phyloP scores from a whole-genome alignment of 2,329 filamentous ascomycete species.

The Alternaria arborescens region DNA sequence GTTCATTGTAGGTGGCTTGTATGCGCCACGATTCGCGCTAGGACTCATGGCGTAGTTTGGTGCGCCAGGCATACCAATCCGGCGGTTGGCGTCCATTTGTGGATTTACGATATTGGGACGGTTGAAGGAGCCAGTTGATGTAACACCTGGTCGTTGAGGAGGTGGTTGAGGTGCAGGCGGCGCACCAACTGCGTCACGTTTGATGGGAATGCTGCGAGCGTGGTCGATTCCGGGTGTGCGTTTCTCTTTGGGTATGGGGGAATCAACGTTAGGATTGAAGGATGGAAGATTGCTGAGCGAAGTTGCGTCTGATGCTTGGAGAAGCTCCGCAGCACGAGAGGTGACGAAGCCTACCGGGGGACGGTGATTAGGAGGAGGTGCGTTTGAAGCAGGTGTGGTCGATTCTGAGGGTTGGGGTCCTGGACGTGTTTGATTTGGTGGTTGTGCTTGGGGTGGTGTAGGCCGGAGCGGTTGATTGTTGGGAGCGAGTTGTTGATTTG shows the following conservation, averaged over 20 bases:
- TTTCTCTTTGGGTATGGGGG: constrained; percentile 74
- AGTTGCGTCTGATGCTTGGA: constrained; percentile 48
- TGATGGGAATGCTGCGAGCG: constrained; percentile 75
- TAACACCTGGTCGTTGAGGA: constrained; percentile 20
- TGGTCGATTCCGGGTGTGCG: constrained; percentile 91
- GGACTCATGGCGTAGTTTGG: constrained; percentile 51
- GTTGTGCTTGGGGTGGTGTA: constrained; percentile 37
- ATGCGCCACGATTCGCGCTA: constrained; percentile 54
- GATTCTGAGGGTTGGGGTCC: constrained; percentile 21
- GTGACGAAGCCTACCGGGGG: constrained; percentile 57
- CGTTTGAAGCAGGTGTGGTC: constrained; percentile 22
- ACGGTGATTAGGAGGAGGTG: constrained; percentile 28
- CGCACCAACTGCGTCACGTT: constrained; percentile 54
- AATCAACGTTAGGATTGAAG: constrained; percentile 61
- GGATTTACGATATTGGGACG: constrained; percentile 59
- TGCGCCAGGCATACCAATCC: constrained; percentile 60
- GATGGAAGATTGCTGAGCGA: constrained; percentile 46
- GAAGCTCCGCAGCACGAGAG: constrained; percentile 54
- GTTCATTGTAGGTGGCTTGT: constrained; percentile 54
- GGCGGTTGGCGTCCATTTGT: constrained; percentile 55
- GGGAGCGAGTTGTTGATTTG: constrained; percentile 24
- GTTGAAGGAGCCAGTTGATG: constrained; percentile 24
- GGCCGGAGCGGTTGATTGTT: constrained; percentile 36
- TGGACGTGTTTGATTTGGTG: constrained; percentile 22
- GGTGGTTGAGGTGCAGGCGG: constrained; percentile 26